Evolutionary conservation across 139 green algal species (phyloP).

Genomic region (Chlorella ohadii): DNA sequence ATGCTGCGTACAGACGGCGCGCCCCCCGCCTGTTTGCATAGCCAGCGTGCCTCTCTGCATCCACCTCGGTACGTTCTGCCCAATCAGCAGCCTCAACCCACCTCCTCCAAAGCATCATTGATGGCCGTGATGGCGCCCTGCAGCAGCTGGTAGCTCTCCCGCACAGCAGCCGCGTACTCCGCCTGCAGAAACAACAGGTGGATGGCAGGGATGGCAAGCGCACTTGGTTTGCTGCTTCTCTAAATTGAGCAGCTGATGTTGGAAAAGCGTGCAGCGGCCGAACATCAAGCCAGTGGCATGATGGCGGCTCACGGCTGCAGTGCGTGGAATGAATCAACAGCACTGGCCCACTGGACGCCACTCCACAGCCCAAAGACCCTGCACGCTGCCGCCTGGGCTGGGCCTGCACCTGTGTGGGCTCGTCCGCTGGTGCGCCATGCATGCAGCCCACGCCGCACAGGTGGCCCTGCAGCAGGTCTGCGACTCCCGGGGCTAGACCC

Average conservation of each 20-base stretch:
- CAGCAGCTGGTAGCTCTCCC: conserved; percentile 29
- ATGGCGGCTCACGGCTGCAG: too few species aligned
- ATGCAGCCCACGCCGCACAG: conserved; percentile 22
- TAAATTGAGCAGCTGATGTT: too few species aligned
- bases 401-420: conserved; percentile 16
- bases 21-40: too few species aligned
- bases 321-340: too few species aligned
- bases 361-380: background rate
- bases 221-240: too few species aligned
- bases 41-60: too few species aligned
- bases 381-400: background rate
- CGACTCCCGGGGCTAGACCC: background rate
- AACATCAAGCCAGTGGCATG: too few species aligned
- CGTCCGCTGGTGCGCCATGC: background rate
- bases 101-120: conserved; percentile 32
- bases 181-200: background rate
- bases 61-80: too few species aligned
- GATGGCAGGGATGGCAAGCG: too few species aligned
- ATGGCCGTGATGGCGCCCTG: conserved; percentile 15
- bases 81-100: background rate
- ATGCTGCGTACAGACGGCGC: too few species aligned
- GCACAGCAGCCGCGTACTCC: conserved; percentile 25
- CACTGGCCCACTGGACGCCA: too few species aligned
- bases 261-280: too few species aligned
- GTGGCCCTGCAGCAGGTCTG: conserved; percentile 18